Evolutionary conservation across 805 yeast genomes (phyloP), one percentile per base, ranked within the genome.

Genomic region (Lachancea thermotolerans): DNA sequence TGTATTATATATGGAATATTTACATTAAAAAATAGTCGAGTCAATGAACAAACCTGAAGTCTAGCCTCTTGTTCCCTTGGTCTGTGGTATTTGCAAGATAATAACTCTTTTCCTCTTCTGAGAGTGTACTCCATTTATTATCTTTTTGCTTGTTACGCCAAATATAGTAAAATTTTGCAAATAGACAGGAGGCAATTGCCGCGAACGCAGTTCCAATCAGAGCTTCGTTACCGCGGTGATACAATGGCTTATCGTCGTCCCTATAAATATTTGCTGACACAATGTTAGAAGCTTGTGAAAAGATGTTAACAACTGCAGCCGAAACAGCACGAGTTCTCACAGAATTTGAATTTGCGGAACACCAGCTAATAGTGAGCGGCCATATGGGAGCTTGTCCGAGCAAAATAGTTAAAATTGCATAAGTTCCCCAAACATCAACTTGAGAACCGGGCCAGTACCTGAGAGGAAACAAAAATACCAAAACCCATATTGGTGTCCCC

Each of bases 231-330:
- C 89, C 91, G 18, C 72, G 62, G 32, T 69, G 69, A 56, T 84
- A 84, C 21, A 67, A 53, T 0, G 90, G 89, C 29, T 64, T 65
- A 57, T 83, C 90, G 35, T 70, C 73, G 1, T 58, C 55, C 44
- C 80, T 61, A 60, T 82, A 83, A 4, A 83, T 68, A 54, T 82
- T 77, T 9, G 78, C 66, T 1, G 79, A 66, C n/a, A 73, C 64
- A 34, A 82, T 77, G 18, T 69, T 62, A 1, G 78, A 84, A 0
- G 76, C 66, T 60, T 82, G 89, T 3, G 74, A 77, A 58, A 71
- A 74, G 72, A 82, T 80, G 55, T 82, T 83, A 60, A 75, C 79
- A 36, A 82, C 44, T 0, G 88, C 79, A 0, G 86, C 75, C 8
- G 82, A 72, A 3, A 82, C 77, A 0, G 87, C 74, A 53, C 90